These are phyloP conservation scores for Aspergillus sclerotialis DNA, from an alignment of 2,329 filamentous ascomycete genomes.

Conservation along the genomic window DNA sequence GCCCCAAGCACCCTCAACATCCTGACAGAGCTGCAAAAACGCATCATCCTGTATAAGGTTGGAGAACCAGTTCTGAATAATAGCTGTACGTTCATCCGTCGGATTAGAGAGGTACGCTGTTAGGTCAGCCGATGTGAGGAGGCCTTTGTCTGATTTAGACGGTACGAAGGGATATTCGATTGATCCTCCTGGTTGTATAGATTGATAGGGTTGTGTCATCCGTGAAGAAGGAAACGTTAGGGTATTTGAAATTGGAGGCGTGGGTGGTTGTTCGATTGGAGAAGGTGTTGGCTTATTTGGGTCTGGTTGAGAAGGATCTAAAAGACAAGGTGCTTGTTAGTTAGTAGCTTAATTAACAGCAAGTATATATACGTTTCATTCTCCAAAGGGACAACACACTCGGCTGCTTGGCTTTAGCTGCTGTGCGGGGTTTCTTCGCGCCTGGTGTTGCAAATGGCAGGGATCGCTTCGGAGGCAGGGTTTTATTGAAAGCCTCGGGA, in stretches of 20 bases:
- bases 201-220: too few species aligned
- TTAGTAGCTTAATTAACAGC: too few species aligned
- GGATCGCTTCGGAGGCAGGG: conserved; percentile 36
- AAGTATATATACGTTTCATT: too few species aligned
- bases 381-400: too few species aligned
- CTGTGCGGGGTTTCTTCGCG: conserved; percentile 11
- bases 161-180: too few species aligned
- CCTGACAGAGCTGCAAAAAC: conserved; percentile 34
- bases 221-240: too few species aligned
- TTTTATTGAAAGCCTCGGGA: conserved; percentile 21
- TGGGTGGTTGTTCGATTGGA: conserved; percentile 1
- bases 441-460: conserved; percentile 33
- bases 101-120: conserved; percentile 24
- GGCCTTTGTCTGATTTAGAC: too few species aligned
- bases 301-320: too few species aligned
- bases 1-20: conserved; percentile 34
- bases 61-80: conserved; percentile 36
- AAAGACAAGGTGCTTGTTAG: conserved; percentile 1
- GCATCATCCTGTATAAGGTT: conserved; percentile 33
- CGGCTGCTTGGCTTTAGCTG: not conserved
- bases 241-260: too few species aligned
- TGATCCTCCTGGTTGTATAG: too few species aligned
- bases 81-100: conserved; percentile 22
- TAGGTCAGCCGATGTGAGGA: conserved; percentile 16
- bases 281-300: conserved; percentile 2